Evolutionary conservation across 1,284 basidiomycete species (phyloP).

Genomic region (Cryptococcus depauperatus): DNA sequence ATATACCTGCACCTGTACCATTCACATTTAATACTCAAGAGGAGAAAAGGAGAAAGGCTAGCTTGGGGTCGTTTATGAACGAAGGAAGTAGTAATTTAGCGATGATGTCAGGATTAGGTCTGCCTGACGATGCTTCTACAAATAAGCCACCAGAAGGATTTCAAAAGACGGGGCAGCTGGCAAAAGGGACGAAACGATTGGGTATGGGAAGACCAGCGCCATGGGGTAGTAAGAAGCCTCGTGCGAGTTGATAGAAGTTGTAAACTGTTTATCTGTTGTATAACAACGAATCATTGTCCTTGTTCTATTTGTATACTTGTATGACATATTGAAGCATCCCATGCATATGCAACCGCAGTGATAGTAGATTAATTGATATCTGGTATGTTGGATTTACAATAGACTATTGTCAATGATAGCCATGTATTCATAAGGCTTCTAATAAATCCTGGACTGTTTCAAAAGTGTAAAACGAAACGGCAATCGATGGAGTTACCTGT

Average conservation of each 20-base stretch:
- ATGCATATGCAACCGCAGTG: not conserved
- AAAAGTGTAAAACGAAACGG: conserved; percentile 56
- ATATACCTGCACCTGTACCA: conserved; percentile 31
- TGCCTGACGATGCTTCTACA: conserved; percentile 12
- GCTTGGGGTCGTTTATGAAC: conserved; percentile 26
- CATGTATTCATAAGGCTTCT: conserved; percentile 9
- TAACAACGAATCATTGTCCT: too few species aligned
- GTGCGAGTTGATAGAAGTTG: conserved; percentile 4
- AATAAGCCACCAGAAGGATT: not conserved
- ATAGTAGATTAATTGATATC: not conserved
- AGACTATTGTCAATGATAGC: not conserved
- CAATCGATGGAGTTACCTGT: conserved; percentile 86
- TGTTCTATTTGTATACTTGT: too few species aligned
- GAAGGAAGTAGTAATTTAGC: conserved; percentile 22
- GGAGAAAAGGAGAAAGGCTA: conserved; percentile 10
- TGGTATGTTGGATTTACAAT: not conserved
- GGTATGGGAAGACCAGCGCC: conserved; percentile 42
- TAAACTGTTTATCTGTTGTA: too few species aligned
- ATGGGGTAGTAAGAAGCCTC: conserved; percentile 31
- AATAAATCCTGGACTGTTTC: conserved; percentile 43
- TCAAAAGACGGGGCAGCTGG: not conserved
- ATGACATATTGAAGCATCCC: too few species aligned
- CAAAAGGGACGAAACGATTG: conserved; percentile 35
- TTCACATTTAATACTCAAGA: conserved; percentile 32
- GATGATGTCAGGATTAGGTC: conserved; percentile 33